Evolutionary conservation across 257 asterid species (phyloP).

Genomic region (Agastache rugosa): DNA sequence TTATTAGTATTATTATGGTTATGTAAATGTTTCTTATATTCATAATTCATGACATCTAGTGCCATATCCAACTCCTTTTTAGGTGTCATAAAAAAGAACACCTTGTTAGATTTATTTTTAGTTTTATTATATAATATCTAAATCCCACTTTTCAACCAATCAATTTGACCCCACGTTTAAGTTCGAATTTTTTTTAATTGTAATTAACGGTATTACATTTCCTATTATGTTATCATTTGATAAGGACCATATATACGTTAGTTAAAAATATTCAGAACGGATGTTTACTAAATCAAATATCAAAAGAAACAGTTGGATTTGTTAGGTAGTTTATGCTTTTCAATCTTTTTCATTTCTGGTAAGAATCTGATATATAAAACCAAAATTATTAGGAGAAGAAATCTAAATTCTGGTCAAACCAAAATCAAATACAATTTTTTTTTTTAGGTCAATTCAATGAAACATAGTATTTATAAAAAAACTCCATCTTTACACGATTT

Average conservation of each 20-base stretch:
- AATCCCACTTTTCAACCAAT: not conserved
- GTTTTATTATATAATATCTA: not conserved
- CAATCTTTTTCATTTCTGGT: not conserved
- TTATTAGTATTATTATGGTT: slow-evolving; percentile 1
- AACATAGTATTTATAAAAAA: not conserved
- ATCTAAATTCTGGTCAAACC: not conserved
- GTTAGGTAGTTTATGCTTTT: not conserved
- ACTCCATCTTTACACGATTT: too few relatives aligned
- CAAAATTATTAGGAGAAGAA: not conserved
- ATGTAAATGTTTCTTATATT: slow-evolving; percentile 25
- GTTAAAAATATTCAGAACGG: not conserved
- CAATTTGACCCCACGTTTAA: too few relatives aligned
- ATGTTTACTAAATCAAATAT: slow-evolving; percentile 1
- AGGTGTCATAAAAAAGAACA: not conserved
- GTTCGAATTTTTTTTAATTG: too few relatives aligned
- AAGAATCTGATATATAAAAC: not conserved
- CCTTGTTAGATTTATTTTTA: not conserved
- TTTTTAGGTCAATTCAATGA: not conserved
- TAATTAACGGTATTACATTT: not conserved
- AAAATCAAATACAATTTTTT: not conserved
- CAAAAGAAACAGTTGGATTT: not conserved
- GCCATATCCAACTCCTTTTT: slow-evolving; percentile 30
- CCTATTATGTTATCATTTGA: not conserved
- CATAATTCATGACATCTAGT: slow-evolving; percentile 39
- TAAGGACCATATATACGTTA: not conserved